phyloP scores from a whole-genome alignment of 2,329 filamentous ascomycete genomes.

The Westerdykella ornata region DNA sequence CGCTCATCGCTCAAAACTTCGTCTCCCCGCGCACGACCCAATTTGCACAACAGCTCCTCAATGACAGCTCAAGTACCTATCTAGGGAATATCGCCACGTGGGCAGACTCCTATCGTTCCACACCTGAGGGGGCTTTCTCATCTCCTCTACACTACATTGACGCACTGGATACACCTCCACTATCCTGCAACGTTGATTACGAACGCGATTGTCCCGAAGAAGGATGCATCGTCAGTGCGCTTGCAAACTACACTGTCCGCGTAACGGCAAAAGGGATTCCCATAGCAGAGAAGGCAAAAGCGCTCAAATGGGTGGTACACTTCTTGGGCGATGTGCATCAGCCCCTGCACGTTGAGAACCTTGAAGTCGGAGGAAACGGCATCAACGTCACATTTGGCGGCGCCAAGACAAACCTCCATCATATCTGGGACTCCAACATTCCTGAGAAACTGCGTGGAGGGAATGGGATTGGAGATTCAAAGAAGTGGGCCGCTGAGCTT shows the following conservation, averaged over 20 bases:
- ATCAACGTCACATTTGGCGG: constrained; percentile 42
- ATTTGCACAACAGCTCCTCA: constrained; percentile 42
- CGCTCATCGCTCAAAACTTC: constrained; percentile 48
- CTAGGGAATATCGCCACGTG: constrained; percentile 49
- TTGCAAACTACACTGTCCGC: constrained; percentile 45
- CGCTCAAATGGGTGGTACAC: constrained; percentile 47
- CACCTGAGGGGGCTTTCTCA: constrained; percentile 44
- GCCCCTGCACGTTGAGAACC: constrained; percentile 54
- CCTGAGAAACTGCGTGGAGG: constrained; percentile 39
- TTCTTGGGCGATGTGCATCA: constrained; percentile 69
- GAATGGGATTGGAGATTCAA: constrained; percentile 34
- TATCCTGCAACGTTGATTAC: constrained; percentile 44
- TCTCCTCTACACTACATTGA: constrained; percentile 49
- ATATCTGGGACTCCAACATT: constrained; percentile 42
- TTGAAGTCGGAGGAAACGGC: constrained; percentile 40
- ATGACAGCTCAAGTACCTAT: constrained; percentile 41
- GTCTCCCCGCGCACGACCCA: constrained; percentile 39
- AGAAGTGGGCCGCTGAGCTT: constrained; percentile 36
- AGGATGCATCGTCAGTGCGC: constrained; percentile 49
- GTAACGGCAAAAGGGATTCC: constrained; percentile 29
- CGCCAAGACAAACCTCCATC: constrained; percentile 39
- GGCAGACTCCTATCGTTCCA: constrained; percentile 49
- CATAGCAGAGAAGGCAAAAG: constrained; percentile 36
- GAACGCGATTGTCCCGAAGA: constrained; percentile 46
- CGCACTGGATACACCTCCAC: constrained; percentile 44